These are phyloP conservation scores for Haematococcus lacustris DNA, from an alignment of 139 green algal genomes.

Conservation along the genomic window DNA sequence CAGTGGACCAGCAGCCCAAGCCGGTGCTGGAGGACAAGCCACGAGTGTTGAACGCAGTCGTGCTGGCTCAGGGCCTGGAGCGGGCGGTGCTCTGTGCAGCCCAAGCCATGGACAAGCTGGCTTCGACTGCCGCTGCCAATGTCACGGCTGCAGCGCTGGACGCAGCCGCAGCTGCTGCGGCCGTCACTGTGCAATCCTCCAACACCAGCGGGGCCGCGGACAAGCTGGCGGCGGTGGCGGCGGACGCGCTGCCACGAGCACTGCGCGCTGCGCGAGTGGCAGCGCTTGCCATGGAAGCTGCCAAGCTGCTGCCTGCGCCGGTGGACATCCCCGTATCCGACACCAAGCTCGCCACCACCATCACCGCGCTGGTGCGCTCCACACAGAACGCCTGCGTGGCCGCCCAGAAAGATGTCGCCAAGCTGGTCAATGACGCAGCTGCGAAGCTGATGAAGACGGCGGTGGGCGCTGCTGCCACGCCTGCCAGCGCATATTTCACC, in stretches of 20 bases:
- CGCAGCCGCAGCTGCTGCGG: background rate
- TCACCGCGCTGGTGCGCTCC: background rate
- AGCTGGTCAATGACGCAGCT: background rate
- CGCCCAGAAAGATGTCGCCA: background rate
- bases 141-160: background rate
- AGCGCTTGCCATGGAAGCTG: background rate
- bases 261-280: slow-evolving; percentile 2
- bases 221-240: background rate
- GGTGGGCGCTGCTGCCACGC: background rate
- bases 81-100: background rate
- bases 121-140: background rate
- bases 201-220: background rate
- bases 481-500: background rate
- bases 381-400: background rate
- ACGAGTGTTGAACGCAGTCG: too few relatives aligned
- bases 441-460: slow-evolving; percentile 1
- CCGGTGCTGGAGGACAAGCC: too few relatives aligned
- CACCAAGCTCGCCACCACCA: background rate
- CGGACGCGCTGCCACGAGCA: background rate
- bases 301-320: background rate
- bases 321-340: background rate
- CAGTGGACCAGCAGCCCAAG: too few relatives aligned
- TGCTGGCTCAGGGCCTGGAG: too few relatives aligned
- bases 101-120: background rate
- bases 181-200: background rate